A percentile compares a stretch with the other conserved stretches of the same genome.
Evolutionary conservation across 2,329 filamentous ascomycete species (phyloP).

Genomic region (Arthrinium puccinioides): DNA sequence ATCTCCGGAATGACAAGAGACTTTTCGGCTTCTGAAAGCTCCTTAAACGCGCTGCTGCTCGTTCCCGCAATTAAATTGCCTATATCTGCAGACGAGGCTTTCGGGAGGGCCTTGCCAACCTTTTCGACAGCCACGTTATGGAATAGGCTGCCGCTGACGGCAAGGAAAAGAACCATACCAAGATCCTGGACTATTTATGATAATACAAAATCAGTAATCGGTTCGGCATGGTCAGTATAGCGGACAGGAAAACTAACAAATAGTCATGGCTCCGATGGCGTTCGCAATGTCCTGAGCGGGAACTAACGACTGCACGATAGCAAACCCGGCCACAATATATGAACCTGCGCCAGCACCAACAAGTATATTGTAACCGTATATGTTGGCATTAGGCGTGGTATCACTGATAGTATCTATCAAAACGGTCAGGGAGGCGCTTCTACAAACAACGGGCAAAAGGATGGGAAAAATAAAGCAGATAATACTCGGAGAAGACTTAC

Average conservation of each 20-base stretch:
- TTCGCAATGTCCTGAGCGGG: constrained; percentile 19
- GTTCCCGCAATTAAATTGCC: constrained; percentile 8
- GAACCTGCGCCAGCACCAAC: constrained; percentile 31
- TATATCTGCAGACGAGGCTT: not conserved
- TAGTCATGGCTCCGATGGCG: constrained; percentile 26
- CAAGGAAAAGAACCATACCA: constrained; percentile 22
- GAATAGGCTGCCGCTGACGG: constrained; percentile 24
- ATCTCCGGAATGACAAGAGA: constrained; percentile 3
- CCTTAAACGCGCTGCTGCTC: constrained; percentile 5
- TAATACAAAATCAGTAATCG: not conserved
- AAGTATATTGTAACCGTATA: constrained; percentile 29
- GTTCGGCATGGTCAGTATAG: not conserved
- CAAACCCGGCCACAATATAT: constrained; percentile 27
- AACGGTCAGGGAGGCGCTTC: too few relatives aligned
- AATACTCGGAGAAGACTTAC: constrained; percentile 9
- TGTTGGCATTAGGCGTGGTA: constrained; percentile 14
- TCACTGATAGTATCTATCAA: too few relatives aligned
- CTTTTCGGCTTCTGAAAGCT: not conserved
- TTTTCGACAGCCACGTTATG: constrained; percentile 14
- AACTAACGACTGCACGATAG: constrained; percentile 27
- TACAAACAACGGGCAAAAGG: too few relatives aligned
- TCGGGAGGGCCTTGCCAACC: constrained; percentile 3
- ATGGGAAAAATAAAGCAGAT: not conserved
- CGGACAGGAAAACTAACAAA: constrained; percentile 9
- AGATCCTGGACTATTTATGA: constrained; percentile 14